Conservation (phyloP, 441 rosid genomes). For the Eruca vesicaria region DNA sequence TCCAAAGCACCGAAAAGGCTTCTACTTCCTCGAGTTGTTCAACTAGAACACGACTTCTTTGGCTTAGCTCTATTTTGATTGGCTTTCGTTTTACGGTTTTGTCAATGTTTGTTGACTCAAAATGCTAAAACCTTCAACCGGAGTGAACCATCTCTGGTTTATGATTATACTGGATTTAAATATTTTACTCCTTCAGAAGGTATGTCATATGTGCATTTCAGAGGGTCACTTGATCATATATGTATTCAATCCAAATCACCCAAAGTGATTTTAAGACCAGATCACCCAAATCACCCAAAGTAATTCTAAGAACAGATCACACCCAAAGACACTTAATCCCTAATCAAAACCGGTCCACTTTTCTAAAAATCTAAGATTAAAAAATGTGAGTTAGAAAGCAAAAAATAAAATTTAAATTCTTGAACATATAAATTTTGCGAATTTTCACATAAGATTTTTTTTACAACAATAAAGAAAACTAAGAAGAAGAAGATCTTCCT, state of each 20-base stretch:
- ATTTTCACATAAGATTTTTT: too few species aligned
- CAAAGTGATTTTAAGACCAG: background rate
- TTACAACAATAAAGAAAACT: too few species aligned
- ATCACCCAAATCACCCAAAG: background rate
- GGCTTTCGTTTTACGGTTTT: conserved; percentile 10
- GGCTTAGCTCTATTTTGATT: conserved; percentile 7
- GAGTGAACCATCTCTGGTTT: background rate
- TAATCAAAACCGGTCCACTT: too few species aligned
- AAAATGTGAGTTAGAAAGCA: too few species aligned
- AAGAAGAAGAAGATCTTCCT: too few species aligned
- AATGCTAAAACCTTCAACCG: conserved; percentile 4
- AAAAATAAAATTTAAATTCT: too few species aligned
- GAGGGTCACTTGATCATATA: background rate
- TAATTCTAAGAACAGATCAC: too few species aligned
- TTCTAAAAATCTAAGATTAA: too few species aligned
- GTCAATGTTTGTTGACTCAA: background rate
- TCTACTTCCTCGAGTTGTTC: conserved; percentile 27
- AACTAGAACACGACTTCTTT: conserved; percentile 29
- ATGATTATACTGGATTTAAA: background rate
- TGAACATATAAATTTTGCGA: too few species aligned
- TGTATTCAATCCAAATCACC: too few species aligned
- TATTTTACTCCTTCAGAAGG: background rate
- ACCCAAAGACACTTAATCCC: too few species aligned
- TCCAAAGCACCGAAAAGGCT: conserved; percentile 7
- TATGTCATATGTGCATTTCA: background rate